Evolutionary conservation across 257 asterid genomes (phyloP), one percentile per base, ranked within the genome.

Genomic region (Paulownia fortunei): DNA sequence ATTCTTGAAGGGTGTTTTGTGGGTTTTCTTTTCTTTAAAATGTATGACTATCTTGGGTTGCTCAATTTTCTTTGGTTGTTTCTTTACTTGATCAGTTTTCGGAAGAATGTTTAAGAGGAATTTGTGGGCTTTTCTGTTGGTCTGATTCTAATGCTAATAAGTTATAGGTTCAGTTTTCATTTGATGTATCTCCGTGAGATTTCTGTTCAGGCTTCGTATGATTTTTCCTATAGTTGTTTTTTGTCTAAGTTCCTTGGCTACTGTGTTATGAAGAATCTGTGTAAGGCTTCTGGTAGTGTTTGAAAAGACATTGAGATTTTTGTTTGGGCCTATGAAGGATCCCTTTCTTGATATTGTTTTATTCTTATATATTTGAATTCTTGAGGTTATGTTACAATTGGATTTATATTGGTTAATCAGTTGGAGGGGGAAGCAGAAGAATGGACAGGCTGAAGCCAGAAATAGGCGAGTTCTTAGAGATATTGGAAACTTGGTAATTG

Each of bases 401-500:
- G 23, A 27, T 72, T 27, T 51, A 12, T 2, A 19, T 55, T 60
- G 39, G 3, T 62, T 27, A 18, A 47, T 16, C 70, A 86, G 90
- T n/a, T 73, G 96, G 78, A 63, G 88, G 80, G 96, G 76, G 34
- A 87, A 86, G 81, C 84, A 58, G 80, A 91, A 87, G 81, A 84
- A 82, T 61, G 90, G 19, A 27, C 85, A 60, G 75, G 87, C 56
- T 27, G 92, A 87, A 55, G 92, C 78, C 42, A 78, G 87, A 83
- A 84, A 78, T 32, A 84, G 97, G 75, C 86, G 92, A 1, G 95
- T 79, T 71, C 79, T 94, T 0, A 49, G 89, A 72, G 98, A 94
- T 63, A 94, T 94, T n/a, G 98, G 98, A 39, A 94, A 94, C 73
- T 77, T 93, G 5, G 91, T 36, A 3, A 79, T 58, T 60, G 86